Evolutionary conservation across 306 rosid genomes (phyloP).

Genomic region (Casuarina cunninghamiana): DNA sequence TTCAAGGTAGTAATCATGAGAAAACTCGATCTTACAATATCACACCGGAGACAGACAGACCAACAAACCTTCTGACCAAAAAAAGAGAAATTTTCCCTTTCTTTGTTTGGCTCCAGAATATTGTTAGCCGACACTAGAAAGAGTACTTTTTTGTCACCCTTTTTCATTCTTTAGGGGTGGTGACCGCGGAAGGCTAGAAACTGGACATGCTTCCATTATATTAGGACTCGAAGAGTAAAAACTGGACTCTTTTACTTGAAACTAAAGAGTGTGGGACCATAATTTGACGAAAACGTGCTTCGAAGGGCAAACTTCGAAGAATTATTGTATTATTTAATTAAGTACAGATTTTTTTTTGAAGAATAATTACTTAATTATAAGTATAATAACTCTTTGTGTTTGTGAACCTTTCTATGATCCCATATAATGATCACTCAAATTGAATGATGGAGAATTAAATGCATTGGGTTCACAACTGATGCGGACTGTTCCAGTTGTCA

Average conservation of each 20-base stretch:
- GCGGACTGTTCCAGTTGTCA: neutral
- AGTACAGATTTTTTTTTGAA: neutral
- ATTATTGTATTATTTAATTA: neutral
- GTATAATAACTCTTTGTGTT: neutral
- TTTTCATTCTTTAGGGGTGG: too few relatives aligned
- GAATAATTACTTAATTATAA: neutral
- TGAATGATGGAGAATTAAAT: neutral
- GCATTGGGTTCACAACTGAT: neutral
- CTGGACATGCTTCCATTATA: neutral
- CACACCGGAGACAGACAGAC: too few relatives aligned
- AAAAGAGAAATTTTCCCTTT: too few relatives aligned
- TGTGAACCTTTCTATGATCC: neutral
- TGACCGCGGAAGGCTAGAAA: neutral
- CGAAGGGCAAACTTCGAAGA: neutral
- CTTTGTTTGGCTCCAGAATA: neutral
- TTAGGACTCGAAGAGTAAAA: neutral
- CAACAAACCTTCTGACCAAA: too few relatives aligned
- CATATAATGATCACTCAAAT: neutral
- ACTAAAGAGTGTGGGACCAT: constrained; percentile 26
- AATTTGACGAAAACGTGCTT: neutral
- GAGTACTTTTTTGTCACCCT: too few relatives aligned
- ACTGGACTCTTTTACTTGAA: constrained; percentile 35
- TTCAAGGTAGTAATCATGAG: too few relatives aligned
- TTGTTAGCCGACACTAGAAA: neutral
- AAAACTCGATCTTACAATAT: too few relatives aligned